phyloP scores from a whole-genome alignment of 2,329 filamentous ascomycete species.

The Fusarium bulbicola region DNA sequence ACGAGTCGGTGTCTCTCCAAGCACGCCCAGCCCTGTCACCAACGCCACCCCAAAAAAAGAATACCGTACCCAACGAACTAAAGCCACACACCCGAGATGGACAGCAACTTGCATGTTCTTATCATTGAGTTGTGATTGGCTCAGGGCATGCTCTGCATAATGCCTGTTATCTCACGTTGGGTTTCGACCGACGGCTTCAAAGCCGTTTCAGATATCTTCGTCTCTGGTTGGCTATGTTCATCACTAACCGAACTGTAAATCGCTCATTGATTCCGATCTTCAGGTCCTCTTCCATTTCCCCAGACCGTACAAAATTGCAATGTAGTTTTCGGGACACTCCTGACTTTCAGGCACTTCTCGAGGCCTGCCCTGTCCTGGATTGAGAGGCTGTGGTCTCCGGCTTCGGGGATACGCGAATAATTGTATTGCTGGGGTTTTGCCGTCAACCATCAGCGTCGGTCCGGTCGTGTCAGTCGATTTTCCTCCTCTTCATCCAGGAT shows the following conservation, averaged over 20 bases:
- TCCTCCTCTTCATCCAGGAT: slow-evolving; percentile 4
- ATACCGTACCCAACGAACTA: slow-evolving; percentile 22
- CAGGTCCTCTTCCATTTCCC: slow-evolving; percentile 36
- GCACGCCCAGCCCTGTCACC: slow-evolving; percentile 23
- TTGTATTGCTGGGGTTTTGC: neutral
- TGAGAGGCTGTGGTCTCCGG: slow-evolving; percentile 7
- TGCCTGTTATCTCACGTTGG: slow-evolving; percentile 45
- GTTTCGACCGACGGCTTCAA: slow-evolving; percentile 20
- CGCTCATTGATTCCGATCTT: slow-evolving; percentile 38
- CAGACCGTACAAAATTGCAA: slow-evolving; percentile 26
- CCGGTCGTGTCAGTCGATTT: slow-evolving; percentile 11
- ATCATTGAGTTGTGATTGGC: slow-evolving; percentile 46
- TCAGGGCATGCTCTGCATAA: slow-evolving; percentile 45
- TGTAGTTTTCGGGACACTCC: slow-evolving; percentile 28
- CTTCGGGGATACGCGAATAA: slow-evolving; percentile 20
- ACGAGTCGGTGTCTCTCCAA: slow-evolving; percentile 26
- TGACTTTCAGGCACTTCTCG: slow-evolving; percentile 25
- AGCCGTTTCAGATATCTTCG: slow-evolving; percentile 31
- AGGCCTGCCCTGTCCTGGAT: neutral
- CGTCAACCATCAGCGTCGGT: slow-evolving; percentile 16
- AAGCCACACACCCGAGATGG: slow-evolving; percentile 19
- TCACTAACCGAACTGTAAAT: slow-evolving; percentile 33
- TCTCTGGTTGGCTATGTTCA: slow-evolving; percentile 16
- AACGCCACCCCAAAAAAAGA: slow-evolving; percentile 39
- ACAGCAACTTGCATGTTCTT: slow-evolving; percentile 36